Conservation (phyloP, 1,284 basidiomycete species). For the Rhizopogon parksii region DNA sequence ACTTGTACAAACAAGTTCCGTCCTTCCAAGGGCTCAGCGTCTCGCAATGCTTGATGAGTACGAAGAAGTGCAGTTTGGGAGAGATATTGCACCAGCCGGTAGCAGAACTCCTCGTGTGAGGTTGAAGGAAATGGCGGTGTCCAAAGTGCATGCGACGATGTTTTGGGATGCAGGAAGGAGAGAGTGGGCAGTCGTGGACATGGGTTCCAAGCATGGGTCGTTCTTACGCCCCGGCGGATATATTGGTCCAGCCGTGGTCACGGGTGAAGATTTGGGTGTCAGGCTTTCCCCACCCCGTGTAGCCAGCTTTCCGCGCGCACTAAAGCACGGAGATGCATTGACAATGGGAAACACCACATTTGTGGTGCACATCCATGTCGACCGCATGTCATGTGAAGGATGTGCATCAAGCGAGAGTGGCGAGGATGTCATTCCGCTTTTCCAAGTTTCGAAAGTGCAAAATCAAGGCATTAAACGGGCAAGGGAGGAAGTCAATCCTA, state of each 20-base stretch:
- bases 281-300: conserved; percentile 58
- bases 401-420: conserved; percentile 45
- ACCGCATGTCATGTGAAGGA: conserved; percentile 50
- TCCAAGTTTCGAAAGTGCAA: conserved; percentile 32
- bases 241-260: conserved; percentile 7
- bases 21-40: conserved; percentile 43
- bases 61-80: conserved; percentile 60
- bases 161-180: conserved; percentile 57
- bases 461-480: conserved; percentile 29
- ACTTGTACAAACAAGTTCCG: conserved; percentile 43
- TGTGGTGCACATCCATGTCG: conserved; percentile 58
- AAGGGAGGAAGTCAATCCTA: conserved; percentile 18
- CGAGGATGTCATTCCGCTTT: conserved; percentile 49
- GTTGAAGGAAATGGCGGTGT: conserved; percentile 74
- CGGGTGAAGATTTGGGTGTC: conserved; percentile 23
- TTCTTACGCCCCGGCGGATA: conserved; percentile 38
- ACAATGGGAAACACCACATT: conserved; percentile 66
- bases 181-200: conserved; percentile 69
- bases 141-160: conserved; percentile 67
- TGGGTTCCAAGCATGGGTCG: conserved; percentile 78
- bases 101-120: conserved; percentile 55
- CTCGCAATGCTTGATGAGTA: conserved; percentile 59
- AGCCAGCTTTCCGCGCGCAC: conserved; percentile 57
- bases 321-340: conserved; percentile 58
- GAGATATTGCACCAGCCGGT: conserved; percentile 48